Evolutionary conservation across 106 monocot genomes (phyloP), one percentile per base, ranked within the genome.

Genomic region (Platanthera guangdongensis): DNA sequence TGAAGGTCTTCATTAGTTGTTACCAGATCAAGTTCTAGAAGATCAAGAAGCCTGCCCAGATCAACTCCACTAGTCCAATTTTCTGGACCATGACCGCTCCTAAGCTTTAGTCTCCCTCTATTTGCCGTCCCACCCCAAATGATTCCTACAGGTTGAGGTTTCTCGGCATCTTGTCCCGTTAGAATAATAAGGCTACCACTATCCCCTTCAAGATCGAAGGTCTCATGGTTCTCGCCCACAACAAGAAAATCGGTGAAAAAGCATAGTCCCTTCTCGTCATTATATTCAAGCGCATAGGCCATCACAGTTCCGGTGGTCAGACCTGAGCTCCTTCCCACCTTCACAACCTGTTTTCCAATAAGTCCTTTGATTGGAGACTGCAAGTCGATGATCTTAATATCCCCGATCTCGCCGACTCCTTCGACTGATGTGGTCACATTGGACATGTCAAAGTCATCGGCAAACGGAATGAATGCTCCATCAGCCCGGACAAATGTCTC

Each of bases 61-160:
- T 97, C 93, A 78, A 97, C 93, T 68, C 93, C 96, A 59, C 93
- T 97, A 5, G 93, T 97, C 96, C 96, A 97, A 49, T 95, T 92
- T 79, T 95, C 95, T 21, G 95, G 95, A 53, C 88, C 83, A 52
- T 88, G 86, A 21, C 89, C 90, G 75, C 80, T 84, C 79, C 85
- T 90, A 57, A 95, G 80, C 82, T 95, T 95, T 65, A 95, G 79
- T 47, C 95, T 86, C 9, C 95, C 92, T 52, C 95, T 84, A 63
- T 95, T 95, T 1, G 95, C 92, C 1, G 95, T 92, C 47, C 95
- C 95, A 59, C 95, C 95, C 95, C 95, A 92, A 54, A 95, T 92
- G 53, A 92, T 95, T 25, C 95, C 95, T 60, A 92, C 90, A 0
- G 95, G 95, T 16, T 74, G 82, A 4, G 88, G 92, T 77, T 82